phyloP scores from a whole-genome alignment of 164 flowering plant species.

The Warburgia ugandensis region DNA sequence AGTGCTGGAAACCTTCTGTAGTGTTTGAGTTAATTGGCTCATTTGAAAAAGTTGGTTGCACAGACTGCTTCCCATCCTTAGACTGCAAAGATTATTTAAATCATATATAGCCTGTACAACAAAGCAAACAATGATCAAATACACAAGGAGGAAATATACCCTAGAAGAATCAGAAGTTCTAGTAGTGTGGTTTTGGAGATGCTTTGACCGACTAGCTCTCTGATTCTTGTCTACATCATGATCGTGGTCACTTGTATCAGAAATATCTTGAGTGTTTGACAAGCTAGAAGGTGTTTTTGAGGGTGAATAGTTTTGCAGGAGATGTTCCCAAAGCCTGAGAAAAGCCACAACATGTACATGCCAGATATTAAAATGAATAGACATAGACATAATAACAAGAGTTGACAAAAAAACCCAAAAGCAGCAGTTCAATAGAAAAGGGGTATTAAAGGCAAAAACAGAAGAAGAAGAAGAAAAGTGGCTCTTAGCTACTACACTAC shows the following conservation, averaged over 20 bases:
- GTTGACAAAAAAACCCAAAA: neutral
- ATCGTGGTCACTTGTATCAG: slow-evolving; percentile 4
- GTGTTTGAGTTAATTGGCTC: neutral
- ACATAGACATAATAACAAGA: no score
- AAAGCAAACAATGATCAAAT: neutral
- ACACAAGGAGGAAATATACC: slow-evolving; percentile 10
- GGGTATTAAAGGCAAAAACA: no score
- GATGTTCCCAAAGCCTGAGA: slow-evolving; percentile 34
- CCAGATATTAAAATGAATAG: no score
- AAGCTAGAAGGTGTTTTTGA: no score
- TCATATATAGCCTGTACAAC: neutral
- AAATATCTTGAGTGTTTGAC: slow-evolving; percentile 5
- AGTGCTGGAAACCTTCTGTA: slow-evolving; percentile 11
- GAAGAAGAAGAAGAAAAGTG: neutral
- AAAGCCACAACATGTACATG: no score
- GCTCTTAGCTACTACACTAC: no score
- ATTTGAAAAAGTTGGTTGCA: neutral
- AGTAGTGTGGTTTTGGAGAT: slow-evolving; percentile 3
- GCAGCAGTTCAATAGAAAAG: neutral
- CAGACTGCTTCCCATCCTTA: slow-evolving; percentile 3
- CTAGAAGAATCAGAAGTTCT: slow-evolving; percentile 4
- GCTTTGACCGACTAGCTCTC: slow-evolving; percentile 5
- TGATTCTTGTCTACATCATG: slow-evolving; percentile 6
- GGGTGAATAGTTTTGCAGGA: no score
- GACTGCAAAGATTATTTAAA: slow-evolving; percentile 21